A percentile compares a stretch with the other conserved stretches of the same genome.
Evolutionary conservation across 2,329 filamentous ascomycete species (phyloP).

Genomic region (Calonectria montana): DNA sequence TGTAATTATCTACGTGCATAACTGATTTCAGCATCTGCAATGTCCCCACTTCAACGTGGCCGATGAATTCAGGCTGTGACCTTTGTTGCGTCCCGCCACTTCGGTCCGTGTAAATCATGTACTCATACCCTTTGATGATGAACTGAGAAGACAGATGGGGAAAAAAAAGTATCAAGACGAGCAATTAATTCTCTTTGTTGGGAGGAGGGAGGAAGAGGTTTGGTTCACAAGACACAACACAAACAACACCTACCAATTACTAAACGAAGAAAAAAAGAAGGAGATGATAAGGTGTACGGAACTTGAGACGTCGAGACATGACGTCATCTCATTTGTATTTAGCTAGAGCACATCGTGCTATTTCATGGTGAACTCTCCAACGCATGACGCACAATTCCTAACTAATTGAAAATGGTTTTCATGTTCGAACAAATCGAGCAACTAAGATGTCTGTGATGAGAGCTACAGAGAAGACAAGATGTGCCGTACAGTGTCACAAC

Average conservation of each 20-base stretch:
- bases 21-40: background rate
- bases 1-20: background rate
- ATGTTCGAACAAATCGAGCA: constrained; percentile 25
- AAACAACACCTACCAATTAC: constrained; percentile 21
- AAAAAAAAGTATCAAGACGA: constrained; percentile 24
- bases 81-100: background rate
- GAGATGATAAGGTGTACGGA: constrained; percentile 23
- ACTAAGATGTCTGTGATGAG: background rate
- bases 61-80: background rate
- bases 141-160: constrained; percentile 30
- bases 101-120: constrained; percentile 41
- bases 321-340: constrained; percentile 42
- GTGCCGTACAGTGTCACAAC: too few species aligned
- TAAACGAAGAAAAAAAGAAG: constrained; percentile 30
- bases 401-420: constrained; percentile 37
- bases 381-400: constrained; percentile 28
- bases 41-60: constrained; percentile 5
- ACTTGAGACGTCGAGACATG: constrained; percentile 30
- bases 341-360: constrained; percentile 29
- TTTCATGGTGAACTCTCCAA: constrained; percentile 17
- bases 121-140: constrained; percentile 41
- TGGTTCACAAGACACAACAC: constrained; percentile 16
- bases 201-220: constrained; percentile 7
- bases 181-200: constrained; percentile 13
- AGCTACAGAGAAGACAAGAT: too few species aligned